Evolutionary conservation across 1,284 basidiomycete species (phyloP).

Genomic region (Malassezia globosa): DNA sequence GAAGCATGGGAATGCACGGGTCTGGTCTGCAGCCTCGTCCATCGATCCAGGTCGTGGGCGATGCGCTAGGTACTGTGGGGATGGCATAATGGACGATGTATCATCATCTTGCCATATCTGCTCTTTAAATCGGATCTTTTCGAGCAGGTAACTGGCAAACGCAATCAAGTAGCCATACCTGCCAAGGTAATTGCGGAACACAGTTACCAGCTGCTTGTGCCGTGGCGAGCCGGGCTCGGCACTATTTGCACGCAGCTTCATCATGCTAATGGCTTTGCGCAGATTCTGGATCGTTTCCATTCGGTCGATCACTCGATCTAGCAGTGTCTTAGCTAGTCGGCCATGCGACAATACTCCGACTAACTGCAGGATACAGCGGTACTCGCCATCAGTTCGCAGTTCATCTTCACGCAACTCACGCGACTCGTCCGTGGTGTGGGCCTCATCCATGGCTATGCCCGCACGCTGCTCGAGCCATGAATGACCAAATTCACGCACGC

Average conservation of each 20-base stretch:
- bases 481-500: slow-evolving; percentile 32
- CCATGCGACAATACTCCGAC: slow-evolving; percentile 80
- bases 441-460: not conserved
- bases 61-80: no score
- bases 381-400: slow-evolving; percentile 61
- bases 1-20: slow-evolving; percentile 34
- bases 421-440: slow-evolving; percentile 18
- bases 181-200: slow-evolving; percentile 41
- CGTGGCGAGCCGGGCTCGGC: slow-evolving; percentile 33
- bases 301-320: slow-evolving; percentile 54
- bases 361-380: slow-evolving; percentile 89
- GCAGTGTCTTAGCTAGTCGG: slow-evolving; percentile 81
- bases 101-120: slow-evolving; percentile 11
- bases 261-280: slow-evolving; percentile 40
- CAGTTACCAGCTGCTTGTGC: slow-evolving; percentile 26
- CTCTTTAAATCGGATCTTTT: slow-evolving; percentile 51
- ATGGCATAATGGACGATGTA: not conserved
- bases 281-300: slow-evolving; percentile 46
- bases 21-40: not conserved
- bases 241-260: slow-evolving; percentile 37
- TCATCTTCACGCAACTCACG: slow-evolving; percentile 44
- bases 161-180: slow-evolving; percentile 75
- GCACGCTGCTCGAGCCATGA: slow-evolving; percentile 16
- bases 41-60: slow-evolving; percentile 4
- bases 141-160: slow-evolving; percentile 88